Percentiles rank a stretch among this genome's conserved stretches.
Conservation (phyloP, 2,329 filamentous ascomycete genomes). For the Fusarium sp. region DNA sequence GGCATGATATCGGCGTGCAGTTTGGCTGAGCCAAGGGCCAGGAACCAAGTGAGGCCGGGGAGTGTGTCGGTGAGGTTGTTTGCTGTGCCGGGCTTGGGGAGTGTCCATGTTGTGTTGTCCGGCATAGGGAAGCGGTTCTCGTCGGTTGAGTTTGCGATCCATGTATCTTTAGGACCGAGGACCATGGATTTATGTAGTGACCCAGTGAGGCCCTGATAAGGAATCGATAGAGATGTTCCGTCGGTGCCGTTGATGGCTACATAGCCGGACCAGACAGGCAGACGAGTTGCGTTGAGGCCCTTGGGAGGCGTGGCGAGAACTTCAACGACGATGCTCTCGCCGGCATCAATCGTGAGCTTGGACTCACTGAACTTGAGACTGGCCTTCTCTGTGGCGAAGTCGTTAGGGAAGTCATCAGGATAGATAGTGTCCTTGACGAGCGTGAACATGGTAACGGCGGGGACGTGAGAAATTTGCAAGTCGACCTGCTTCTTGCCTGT, state of each 20-base stretch:
- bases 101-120: conserved; percentile 56
- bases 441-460: conserved; percentile 68
- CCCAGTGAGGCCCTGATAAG: conserved; percentile 58
- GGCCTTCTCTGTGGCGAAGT: conserved; percentile 58
- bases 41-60: conserved; percentile 57
- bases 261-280: conserved; percentile 60
- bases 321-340: conserved; percentile 60
- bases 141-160: conserved; percentile 54
- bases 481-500: conserved; percentile 61
- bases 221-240: conserved; percentile 55
- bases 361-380: conserved; percentile 58
- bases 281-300: conserved; percentile 52
- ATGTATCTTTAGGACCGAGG: conserved; percentile 43
- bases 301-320: conserved; percentile 60
- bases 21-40: conserved; percentile 61
- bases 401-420: conserved; percentile 61
- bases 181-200: conserved; percentile 52
- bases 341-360: conserved; percentile 59
- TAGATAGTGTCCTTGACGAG: conserved; percentile 52
- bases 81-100: conserved; percentile 57
- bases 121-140: conserved; percentile 42
- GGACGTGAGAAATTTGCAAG: conserved; percentile 65
- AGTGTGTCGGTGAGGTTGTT: conserved; percentile 50
- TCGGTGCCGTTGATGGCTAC: conserved; percentile 58
- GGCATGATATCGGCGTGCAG: conserved; percentile 62